Evolutionary conservation across 2,329 filamentous ascomycete genomes (phyloP).

Genomic region (Aspergillus fischeri): DNA sequence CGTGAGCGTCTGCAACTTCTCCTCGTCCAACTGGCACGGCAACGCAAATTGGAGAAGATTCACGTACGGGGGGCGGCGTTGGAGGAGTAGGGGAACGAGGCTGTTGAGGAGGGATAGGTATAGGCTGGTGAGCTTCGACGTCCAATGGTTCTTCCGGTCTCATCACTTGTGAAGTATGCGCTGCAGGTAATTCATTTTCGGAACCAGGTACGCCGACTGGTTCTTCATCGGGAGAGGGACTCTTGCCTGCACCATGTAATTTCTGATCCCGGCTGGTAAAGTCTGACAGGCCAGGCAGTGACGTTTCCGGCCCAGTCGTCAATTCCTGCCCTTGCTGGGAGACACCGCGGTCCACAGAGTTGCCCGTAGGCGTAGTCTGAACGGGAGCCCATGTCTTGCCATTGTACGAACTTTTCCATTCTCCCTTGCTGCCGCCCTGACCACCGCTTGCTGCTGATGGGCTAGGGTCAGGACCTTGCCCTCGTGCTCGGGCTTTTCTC

Average conservation of each 20-base stretch:
- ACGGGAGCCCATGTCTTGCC: conserved; percentile 90
- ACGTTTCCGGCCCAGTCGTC: conserved; percentile 47
- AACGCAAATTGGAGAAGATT: conserved; percentile 74
- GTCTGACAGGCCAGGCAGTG: conserved; percentile 61
- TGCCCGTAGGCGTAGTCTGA: conserved; percentile 67
- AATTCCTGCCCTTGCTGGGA: conserved; percentile 53
- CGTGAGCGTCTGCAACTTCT: conserved; percentile 37
- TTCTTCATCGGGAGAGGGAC: conserved; percentile 52
- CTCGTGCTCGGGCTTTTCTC: conserved; percentile 81
- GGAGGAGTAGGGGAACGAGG: conserved; percentile 49
- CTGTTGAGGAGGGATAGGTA: conserved; percentile 40
- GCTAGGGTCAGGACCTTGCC: conserved; percentile 46
- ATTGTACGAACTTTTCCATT: conserved; percentile 88
- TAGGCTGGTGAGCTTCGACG: conserved; percentile 28
- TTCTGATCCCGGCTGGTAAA: conserved; percentile 77
- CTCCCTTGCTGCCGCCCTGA: conserved; percentile 62
- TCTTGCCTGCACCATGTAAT: conserved; percentile 60
- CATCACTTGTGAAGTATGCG: conserved; percentile 52
- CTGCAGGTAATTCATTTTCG: conserved; percentile 69
- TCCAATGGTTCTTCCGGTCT: conserved; percentile 46
- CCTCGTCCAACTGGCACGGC: conserved; percentile 77
- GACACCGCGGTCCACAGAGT: conserved; percentile 51
- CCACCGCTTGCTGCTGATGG: conserved; percentile 38
- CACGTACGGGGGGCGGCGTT: conserved; percentile 45
- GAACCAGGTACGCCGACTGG: conserved; percentile 64